Conservation (phyloP, 192 early-diverging fungal genomes). For the Rhizophagus clarus region DNA sequence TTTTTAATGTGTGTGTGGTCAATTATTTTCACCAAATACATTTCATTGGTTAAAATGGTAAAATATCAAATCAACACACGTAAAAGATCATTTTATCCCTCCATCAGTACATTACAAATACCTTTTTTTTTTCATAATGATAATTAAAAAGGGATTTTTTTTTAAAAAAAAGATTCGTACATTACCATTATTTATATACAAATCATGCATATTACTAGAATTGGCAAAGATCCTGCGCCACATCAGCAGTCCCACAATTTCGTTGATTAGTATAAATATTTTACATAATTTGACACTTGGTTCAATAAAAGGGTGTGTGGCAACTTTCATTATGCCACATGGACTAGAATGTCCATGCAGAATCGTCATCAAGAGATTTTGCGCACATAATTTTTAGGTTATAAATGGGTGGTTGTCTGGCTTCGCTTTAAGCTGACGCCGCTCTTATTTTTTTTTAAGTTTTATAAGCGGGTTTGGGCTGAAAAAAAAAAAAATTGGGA, state of each 20-base stretch:
- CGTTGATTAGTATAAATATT: neutral
- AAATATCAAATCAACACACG: neutral
- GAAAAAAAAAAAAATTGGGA: too few species aligned
- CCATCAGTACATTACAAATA: neutral
- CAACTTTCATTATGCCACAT: constrained; percentile 1
- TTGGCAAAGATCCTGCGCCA: neutral
- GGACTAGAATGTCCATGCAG: constrained; percentile 9
- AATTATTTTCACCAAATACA: too few species aligned
- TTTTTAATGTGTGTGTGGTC: too few species aligned
- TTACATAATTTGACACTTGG: neutral
- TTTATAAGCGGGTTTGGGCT: neutral
- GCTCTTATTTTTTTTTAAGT: neutral
- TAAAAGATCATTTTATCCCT: neutral
- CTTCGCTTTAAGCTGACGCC: constrained; percentile 30
- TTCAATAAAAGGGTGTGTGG: constrained; percentile 30
- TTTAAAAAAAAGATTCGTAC: too few species aligned
- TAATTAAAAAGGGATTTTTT: neutral
- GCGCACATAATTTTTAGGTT: constrained; percentile 33
- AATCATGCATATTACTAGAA: too few species aligned
- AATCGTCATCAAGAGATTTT: constrained; percentile 34
- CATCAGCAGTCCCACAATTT: neutral
- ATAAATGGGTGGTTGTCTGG: constrained; percentile 12
- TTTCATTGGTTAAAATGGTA: neutral
- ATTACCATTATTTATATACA: too few species aligned
- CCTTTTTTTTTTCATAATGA: neutral